These are phyloP conservation scores for Aspergillus costaricaensis DNA, from an alignment of 2,329 filamentous ascomycete genomes.

Conservation along the genomic window DNA sequence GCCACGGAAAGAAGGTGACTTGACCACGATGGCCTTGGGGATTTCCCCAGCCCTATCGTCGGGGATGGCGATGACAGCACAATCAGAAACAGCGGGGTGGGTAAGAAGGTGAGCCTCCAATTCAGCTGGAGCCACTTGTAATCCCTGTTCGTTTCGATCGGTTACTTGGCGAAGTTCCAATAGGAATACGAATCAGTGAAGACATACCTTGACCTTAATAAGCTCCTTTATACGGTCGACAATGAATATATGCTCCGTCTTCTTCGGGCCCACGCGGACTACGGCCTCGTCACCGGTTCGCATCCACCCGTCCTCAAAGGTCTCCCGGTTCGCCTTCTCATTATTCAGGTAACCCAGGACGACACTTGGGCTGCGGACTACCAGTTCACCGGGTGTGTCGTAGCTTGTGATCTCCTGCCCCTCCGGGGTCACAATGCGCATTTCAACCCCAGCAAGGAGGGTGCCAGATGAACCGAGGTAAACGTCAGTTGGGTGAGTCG, in stretches of 20 bases:
- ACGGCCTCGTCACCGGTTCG: conserved; percentile 83
- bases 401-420: conserved; percentile 70
- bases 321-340: conserved; percentile 76
- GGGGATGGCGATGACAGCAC: conserved; percentile 73
- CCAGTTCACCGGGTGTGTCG: conserved; percentile 76
- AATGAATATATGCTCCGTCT: conserved; percentile 79
- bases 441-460: conserved; percentile 65
- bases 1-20: conserved; percentile 53
- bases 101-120: conserved; percentile 77
- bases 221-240: conserved; percentile 79
- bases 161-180: no score
- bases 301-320: conserved; percentile 79
- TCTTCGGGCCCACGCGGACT: conserved; percentile 62
- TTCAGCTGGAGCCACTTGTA: conserved; percentile 82
- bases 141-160: conserved; percentile 54
- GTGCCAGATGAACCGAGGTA: conserved; percentile 72
- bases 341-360: conserved; percentile 86
- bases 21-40: conserved; percentile 66
- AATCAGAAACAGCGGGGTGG: conserved; percentile 74
- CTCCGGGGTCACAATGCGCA: conserved; percentile 67
- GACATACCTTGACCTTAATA: conserved; percentile 72
- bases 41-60: conserved; percentile 63
- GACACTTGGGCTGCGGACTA: conserved; percentile 74
- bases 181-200: no score
- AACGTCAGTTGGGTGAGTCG: conserved; percentile 61